phyloP scores from a whole-genome alignment of 2,329 filamentous ascomycete species.

The Periconia digitata region DNA sequence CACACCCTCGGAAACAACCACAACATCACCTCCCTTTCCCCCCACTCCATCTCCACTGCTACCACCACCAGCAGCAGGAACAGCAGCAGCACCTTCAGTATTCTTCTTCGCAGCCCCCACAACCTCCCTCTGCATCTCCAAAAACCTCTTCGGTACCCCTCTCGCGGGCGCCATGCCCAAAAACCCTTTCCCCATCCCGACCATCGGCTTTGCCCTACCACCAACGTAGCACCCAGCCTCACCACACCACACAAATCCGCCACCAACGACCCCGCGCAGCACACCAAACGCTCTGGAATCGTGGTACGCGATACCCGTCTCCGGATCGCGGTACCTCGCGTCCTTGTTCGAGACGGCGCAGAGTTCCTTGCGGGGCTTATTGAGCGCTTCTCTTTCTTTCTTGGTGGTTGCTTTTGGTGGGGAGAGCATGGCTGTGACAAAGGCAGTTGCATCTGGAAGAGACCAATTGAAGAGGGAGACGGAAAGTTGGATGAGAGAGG shows the following conservation, averaged over 20 bases:
- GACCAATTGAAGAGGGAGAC: conserved; percentile 42
- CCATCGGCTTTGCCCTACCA: conserved; percentile 43
- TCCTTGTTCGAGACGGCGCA: conserved; percentile 83
- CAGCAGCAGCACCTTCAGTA: too few species aligned
- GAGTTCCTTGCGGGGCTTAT: conserved; percentile 34
- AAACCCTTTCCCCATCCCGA: conserved; percentile 32
- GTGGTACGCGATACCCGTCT: conserved; percentile 78
- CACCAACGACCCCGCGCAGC: conserved; percentile 71
- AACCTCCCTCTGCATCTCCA: conserved; percentile 25
- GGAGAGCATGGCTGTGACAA: conserved; percentile 45
- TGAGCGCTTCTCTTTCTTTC: conserved; percentile 39
- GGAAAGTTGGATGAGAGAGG: conserved; percentile 60
- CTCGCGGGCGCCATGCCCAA: conserved; percentile 61
- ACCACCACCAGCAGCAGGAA: too few species aligned
- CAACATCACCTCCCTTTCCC: too few species aligned
- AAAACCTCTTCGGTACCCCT: conserved; percentile 80
- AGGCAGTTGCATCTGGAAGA: conserved; percentile 27
- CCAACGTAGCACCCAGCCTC: conserved; percentile 85
- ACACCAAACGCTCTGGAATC: conserved; percentile 80
- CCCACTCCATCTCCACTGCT: too few species aligned
- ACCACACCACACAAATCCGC: conserved; percentile 80
- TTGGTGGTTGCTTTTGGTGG: conserved; percentile 48
- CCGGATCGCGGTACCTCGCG: conserved; percentile 82
- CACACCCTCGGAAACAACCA: too few species aligned
- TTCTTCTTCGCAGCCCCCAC: background rate